A percentile compares a stretch with the other conserved stretches of the same genome.
phyloP scores from a whole-genome alignment of 306 rosid genomes.

The Pachyrhizus erosus region DNA sequence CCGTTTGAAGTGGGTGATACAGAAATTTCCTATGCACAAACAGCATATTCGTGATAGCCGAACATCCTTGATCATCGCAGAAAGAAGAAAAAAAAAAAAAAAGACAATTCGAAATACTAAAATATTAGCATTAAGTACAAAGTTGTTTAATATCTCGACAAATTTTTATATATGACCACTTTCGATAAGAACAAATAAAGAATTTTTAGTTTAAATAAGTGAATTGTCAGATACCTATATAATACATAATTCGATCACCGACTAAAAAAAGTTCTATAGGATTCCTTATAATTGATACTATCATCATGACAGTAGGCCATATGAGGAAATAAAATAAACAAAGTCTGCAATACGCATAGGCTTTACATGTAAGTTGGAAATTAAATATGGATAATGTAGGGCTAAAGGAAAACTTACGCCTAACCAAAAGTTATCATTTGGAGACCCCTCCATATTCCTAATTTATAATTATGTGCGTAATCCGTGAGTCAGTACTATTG shows the following conservation, averaged over 20 bases:
- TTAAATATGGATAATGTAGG: constrained; percentile 53
- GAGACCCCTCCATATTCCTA: constrained; percentile 34
- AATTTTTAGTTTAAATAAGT: constrained; percentile 34
- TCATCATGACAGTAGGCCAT: constrained; percentile 59
- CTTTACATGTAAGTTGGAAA: constrained; percentile 46
- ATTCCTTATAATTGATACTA: constrained; percentile 47
- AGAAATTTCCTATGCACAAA: background rate
- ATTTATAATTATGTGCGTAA: constrained; percentile 27
- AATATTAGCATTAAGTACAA: constrained; percentile 9
- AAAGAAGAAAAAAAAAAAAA: background rate
- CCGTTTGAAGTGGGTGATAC: background rate
- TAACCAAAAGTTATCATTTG: constrained; percentile 50
- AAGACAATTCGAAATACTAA: background rate
- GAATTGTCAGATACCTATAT: constrained; percentile 6
- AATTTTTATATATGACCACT: constrained; percentile 38
- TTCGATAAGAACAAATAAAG: constrained; percentile 53
- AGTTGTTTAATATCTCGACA: constrained; percentile 1
- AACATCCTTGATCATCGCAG: background rate
- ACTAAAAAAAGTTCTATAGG: constrained; percentile 42
- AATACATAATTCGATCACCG: constrained; percentile 43
- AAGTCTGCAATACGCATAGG: constrained; percentile 40
- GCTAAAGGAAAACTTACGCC: constrained; percentile 48
- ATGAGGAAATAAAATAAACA: constrained; percentile 41
- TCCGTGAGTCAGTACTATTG: constrained; percentile 38
- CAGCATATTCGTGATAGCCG: background rate